Conservation (phyloP, 768 basidiomycete species). For the Trametes maxima region DNA sequence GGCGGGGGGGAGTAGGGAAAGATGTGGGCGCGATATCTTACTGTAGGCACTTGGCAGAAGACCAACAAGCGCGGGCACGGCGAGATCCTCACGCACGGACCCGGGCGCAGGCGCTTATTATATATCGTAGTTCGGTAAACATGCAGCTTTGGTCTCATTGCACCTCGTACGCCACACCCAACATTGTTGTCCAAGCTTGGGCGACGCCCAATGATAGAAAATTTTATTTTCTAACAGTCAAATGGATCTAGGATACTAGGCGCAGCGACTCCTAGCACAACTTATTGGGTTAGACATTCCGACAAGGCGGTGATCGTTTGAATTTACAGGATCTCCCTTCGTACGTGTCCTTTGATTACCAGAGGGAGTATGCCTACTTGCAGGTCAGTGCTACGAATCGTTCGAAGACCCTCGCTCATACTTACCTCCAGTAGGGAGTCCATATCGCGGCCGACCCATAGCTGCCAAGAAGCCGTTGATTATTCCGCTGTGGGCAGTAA, state of each 20-base stretch:
- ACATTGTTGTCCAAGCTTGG: too few relatives aligned
- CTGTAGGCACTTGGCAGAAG: neutral
- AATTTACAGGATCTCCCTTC: too few relatives aligned
- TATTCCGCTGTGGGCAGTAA: slow-evolving; percentile 67
- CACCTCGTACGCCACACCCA: too few relatives aligned
- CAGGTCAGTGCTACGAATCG: neutral
- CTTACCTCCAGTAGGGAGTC: slow-evolving; percentile 66
- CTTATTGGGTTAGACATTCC: too few relatives aligned
- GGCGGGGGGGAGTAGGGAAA: slow-evolving; percentile 1
- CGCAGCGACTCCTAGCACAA: too few relatives aligned
- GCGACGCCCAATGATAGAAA: too few relatives aligned
- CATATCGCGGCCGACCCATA: slow-evolving; percentile 47
- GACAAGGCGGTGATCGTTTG: too few relatives aligned
- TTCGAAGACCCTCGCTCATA: neutral
- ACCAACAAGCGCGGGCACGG: neutral
- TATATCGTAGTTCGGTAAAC: neutral
- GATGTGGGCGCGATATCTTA: neutral
- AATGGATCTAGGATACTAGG: too few relatives aligned
- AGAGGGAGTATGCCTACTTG: neutral
- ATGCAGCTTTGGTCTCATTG: neutral
- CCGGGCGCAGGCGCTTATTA: slow-evolving; percentile 5
- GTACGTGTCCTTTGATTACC: too few relatives aligned
- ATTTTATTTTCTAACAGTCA: too few relatives aligned
- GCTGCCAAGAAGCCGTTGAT: slow-evolving; percentile 57
- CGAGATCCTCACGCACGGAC: slow-evolving; percentile 26